Percentiles rank a stretch among this genome's conserved stretches.
Evolutionary conservation across 805 yeast species (phyloP).

Genomic region (Candida tammaniensis): DNA sequence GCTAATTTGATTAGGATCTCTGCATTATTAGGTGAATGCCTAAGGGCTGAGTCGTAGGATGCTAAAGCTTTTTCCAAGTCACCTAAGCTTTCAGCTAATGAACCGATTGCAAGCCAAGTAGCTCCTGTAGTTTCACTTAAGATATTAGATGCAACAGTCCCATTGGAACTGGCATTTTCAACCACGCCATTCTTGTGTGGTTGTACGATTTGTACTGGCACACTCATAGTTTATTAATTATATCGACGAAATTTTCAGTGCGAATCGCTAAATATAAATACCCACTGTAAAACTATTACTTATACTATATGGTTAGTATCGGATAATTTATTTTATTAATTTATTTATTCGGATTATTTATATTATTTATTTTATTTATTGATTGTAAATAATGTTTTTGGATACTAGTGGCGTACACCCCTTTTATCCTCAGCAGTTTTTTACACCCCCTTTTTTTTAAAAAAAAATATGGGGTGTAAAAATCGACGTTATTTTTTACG

Average conservation of each 20-base stretch:
- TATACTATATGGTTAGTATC: too few relatives aligned
- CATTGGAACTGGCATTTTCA: background rate
- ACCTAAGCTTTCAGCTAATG: constrained; percentile 84
- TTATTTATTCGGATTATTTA: too few relatives aligned
- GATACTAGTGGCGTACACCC: too few relatives aligned
- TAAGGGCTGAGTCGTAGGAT: constrained; percentile 83
- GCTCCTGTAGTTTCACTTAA: constrained; percentile 60
- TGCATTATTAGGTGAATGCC: constrained; percentile 82
- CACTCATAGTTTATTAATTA: constrained; percentile 12
- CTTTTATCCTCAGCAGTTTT: too few relatives aligned
- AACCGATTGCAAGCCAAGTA: constrained; percentile 88
- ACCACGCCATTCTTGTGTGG: constrained; percentile 11
- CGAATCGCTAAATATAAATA: too few relatives aligned
- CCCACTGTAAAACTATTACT: too few relatives aligned
- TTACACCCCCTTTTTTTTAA: too few relatives aligned
- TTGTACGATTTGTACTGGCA: constrained; percentile 19
- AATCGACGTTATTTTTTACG: too few relatives aligned
- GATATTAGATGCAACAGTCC: constrained; percentile 14
- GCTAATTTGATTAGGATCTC: constrained; percentile 85
- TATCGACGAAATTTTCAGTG: background rate
- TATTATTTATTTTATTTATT: too few relatives aligned
- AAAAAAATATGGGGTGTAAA: too few relatives aligned
- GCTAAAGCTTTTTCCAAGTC: constrained; percentile 86
- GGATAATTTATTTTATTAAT: too few relatives aligned
- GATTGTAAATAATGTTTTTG: too few relatives aligned